These are phyloP conservation scores for Pisolithus tinctorius DNA, from an alignment of 768 basidiomycete genomes.

Conservation along the genomic window DNA sequence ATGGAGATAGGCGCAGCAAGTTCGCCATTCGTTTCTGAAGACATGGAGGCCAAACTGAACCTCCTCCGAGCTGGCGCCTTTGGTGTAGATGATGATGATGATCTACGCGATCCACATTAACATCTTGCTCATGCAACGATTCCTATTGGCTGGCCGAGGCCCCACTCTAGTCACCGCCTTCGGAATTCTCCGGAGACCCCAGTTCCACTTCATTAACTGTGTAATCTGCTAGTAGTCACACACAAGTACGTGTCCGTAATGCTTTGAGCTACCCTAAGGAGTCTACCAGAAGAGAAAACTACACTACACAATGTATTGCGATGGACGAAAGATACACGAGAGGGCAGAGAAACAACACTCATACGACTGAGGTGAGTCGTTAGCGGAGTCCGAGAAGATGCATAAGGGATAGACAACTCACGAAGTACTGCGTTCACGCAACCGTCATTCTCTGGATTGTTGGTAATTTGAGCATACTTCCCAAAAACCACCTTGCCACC, in stretches of 20 bases:
- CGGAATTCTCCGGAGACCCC: no score
- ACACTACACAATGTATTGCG: neutral
- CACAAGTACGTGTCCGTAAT: no score
- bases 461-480: conserved; percentile 90
- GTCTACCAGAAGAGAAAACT: neutral
- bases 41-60: neutral
- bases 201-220: no score
- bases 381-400: neutral
- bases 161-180: no score
- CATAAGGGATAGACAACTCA: conserved; percentile 34
- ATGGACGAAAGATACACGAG: neutral
- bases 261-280: no score
- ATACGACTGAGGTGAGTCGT: conserved; percentile 21
- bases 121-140: no score
- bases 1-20: conserved; percentile 16
- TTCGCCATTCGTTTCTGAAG: conserved; percentile 9
- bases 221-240: no score
- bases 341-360: neutral
- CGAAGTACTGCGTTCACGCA: conserved; percentile 93
- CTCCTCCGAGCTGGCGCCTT: no score
- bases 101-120: no score
- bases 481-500: conserved; percentile 94
- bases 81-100: no score
- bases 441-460: conserved; percentile 94
- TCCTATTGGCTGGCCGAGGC: no score